Evolutionary conservation across 1,284 basidiomycete species (phyloP), one percentile per base, ranked within the genome.

Genomic region (Microstroma glucosiphilum): DNA sequence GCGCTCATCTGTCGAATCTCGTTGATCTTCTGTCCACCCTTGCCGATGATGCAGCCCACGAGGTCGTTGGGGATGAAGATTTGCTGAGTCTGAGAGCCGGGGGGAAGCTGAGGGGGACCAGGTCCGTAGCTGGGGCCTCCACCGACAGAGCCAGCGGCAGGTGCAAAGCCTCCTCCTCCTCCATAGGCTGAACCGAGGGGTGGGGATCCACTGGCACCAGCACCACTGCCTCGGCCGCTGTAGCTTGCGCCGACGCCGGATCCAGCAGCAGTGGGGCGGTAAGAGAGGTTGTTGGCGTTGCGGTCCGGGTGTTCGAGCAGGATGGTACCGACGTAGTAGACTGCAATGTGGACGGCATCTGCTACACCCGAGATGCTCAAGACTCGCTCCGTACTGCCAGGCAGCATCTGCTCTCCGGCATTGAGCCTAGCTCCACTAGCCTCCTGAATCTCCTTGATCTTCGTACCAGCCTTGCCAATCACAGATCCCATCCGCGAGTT

Each of bases 381-480:
- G 25, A 98, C 91, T 12, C 69, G 68, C 56, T 99, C 96, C 13
- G 96, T 98, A n/a, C 92, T 96, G 13, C 92, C 92, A 2, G 96
- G 94, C 30, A 99, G 85, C 92, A 98, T 96, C 51, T 92, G 89
- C 80, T 98, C 96, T 72, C 90, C 92, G 7, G 96, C 96, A 76
- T 96, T 97, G 66, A 99, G 82, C 65, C 92, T 84, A 8, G 96
- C 96, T 42, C 96, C 96, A 68, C 90, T 93, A 13, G 94, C 94
- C 77, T 99, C 96, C 80, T 99, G 96, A 73, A 99, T 99, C 82
- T 99, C 96, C 83, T 97, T 98, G 81, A 99, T 99, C 82, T 98
- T 98, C 60, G 88, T 88, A 26, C 96, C 96, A 68, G 89, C 89
- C 80, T 96, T 96, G 66, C 96, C 96, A 75, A 99, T 99, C 64